A percentile compares a stretch with the other conserved stretches of the same genome.
Conservation (phyloP, 2,329 filamentous ascomycete species). For the Exophiala dermatitidis region DNA sequence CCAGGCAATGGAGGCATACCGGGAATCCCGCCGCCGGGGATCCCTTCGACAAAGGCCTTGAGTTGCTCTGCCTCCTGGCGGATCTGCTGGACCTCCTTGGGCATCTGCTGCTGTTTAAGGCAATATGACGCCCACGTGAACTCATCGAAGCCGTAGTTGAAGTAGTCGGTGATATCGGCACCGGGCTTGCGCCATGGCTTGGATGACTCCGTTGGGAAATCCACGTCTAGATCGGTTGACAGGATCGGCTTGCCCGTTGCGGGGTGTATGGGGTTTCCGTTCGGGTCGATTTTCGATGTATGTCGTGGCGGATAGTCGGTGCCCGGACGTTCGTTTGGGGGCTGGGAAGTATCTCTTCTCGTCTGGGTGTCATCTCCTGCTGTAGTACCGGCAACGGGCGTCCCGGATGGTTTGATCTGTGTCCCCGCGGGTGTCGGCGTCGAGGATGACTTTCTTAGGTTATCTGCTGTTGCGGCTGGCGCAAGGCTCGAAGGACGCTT, state of each 20-base stretch:
- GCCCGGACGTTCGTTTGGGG: constrained; percentile 43
- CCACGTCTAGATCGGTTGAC: constrained; percentile 67
- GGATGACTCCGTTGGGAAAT: constrained; percentile 63
- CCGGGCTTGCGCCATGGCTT: constrained; percentile 95
- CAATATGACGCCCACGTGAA: constrained; percentile 86
- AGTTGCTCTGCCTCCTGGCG: constrained; percentile 62
- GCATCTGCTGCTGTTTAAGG: constrained; percentile 73
- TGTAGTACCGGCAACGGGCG: constrained; percentile 12
- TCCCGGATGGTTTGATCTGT: constrained; percentile 16
- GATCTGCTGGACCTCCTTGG: constrained; percentile 70
- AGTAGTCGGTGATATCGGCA: constrained; percentile 81
- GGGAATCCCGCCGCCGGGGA: constrained; percentile 38
- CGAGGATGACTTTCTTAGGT: constrained; percentile 31
- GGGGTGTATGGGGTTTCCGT: constrained; percentile 72
- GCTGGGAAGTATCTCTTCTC: constrained; percentile 28
- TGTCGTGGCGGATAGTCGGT: constrained; percentile 59
- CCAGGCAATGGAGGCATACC: constrained; percentile 44
- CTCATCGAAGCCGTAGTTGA: constrained; percentile 66
- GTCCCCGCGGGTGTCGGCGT: constrained; percentile 32
- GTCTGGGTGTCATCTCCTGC: background rate
- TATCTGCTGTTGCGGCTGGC: constrained; percentile 32
- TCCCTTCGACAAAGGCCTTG: constrained; percentile 50
- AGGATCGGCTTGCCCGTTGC: constrained; percentile 70
- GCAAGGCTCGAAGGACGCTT: constrained; percentile 36
- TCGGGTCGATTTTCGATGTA: constrained; percentile 70